Evolutionary conservation across 768 basidiomycete species (phyloP).

Genomic region (Strobilomyces echinocephalus): DNA sequence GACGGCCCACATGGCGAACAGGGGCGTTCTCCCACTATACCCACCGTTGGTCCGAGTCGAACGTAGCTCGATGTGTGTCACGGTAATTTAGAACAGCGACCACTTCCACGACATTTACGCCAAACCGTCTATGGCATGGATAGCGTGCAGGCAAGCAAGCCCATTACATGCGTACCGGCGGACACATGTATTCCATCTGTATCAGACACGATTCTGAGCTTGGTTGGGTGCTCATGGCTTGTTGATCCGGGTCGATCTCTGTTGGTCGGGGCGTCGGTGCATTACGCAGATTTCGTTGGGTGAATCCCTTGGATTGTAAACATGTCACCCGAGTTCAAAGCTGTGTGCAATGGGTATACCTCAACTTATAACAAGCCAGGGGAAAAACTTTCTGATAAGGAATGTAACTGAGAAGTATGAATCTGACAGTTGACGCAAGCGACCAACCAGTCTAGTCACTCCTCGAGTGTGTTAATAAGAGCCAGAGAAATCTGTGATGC

Average conservation of each 20-base stretch:
- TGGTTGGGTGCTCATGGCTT: neutral
- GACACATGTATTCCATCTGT: slow-evolving; percentile 2
- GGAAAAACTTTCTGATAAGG: neutral
- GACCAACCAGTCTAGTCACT: neutral
- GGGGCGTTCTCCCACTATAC: slow-evolving; percentile 18
- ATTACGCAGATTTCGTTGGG: neutral
- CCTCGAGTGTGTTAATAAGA: slow-evolving; percentile 7
- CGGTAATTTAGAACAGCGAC: slow-evolving; percentile 20
- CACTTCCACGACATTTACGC: slow-evolving; percentile 1
- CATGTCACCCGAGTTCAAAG: no score
- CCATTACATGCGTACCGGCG: neutral
- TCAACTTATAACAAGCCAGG: neutral
- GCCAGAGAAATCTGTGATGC: slow-evolving; percentile 15
- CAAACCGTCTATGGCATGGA: neutral
- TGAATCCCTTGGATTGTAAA: neutral
- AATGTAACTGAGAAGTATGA: slow-evolving; percentile 6
- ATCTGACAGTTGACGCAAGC: neutral
- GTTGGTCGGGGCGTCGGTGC: neutral
- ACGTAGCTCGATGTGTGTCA: neutral
- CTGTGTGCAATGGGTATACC: no score
- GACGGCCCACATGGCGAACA: neutral
- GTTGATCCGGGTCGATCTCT: slow-evolving; percentile 1
- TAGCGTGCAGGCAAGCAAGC: neutral
- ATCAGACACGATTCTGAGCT: neutral
- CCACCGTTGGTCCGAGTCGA: slow-evolving; percentile 17